A percentile compares a stretch with the other conserved stretches of the same genome.
These are phyloP conservation scores for Venturia effusa DNA, from an alignment of 2,329 filamentous ascomycete species.

Conservation along the genomic window DNA sequence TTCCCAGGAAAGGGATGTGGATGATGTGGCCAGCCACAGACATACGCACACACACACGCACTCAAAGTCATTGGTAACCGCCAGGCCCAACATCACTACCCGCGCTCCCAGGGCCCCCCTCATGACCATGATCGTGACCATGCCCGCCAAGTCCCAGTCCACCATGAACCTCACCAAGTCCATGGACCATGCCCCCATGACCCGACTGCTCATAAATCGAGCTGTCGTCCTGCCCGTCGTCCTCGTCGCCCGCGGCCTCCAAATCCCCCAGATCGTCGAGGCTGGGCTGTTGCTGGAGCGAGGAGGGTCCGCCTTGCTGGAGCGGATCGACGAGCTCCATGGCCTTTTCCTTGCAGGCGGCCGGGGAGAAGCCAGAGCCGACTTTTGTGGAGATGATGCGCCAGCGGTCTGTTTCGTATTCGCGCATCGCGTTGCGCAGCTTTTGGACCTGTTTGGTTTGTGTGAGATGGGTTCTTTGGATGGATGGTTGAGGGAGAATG, in stretches of 20 bases:
- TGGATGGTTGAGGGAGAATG: neutral
- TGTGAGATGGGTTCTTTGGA: slow-evolving; percentile 2
- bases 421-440: slow-evolving; percentile 63
- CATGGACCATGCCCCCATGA: neutral
- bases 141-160: neutral
- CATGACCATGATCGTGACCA: neutral
- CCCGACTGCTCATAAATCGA: neutral
- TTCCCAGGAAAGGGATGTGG: neutral
- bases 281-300: neutral
- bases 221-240: neutral
- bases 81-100: neutral
- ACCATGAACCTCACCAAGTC: neutral
- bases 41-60: too few relatives aligned
- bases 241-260: neutral
- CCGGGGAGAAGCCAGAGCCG: slow-evolving; percentile 77
- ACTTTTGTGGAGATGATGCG: slow-evolving; percentile 85
- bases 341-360: slow-evolving; percentile 74
- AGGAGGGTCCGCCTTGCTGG: neutral
- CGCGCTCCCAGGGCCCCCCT: neutral
- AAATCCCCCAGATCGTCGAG: neutral
- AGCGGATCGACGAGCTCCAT: slow-evolving; percentile 39
- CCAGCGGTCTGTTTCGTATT: slow-evolving; percentile 90
- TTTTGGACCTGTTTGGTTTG: slow-evolving; percentile 54
- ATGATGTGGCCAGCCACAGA: neutral
- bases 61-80: slow-evolving; percentile 4